Percentiles rank a stretch among this genome's conserved stretches.
Conservation (phyloP, 2,329 filamentous ascomycete genomes). For the Colletotrichum camelliae region DNA sequence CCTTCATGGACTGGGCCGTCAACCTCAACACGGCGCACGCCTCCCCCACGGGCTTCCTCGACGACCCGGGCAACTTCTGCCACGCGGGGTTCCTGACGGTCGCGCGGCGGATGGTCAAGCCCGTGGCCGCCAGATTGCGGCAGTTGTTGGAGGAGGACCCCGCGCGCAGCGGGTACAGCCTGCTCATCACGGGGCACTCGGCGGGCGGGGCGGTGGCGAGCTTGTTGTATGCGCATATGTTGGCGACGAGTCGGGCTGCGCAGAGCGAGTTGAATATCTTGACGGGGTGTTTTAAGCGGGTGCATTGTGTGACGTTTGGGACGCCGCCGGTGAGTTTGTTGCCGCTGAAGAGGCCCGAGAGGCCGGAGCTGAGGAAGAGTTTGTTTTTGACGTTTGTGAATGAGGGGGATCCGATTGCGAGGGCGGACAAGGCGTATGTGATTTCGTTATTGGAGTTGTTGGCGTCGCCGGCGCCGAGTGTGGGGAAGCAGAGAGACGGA, state of each 20-base stretch:
- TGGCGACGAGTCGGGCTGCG: conserved; percentile 55
- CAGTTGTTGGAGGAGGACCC: conserved; percentile 77
- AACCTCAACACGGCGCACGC: conserved; percentile 76
- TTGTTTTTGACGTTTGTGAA: conserved; percentile 84
- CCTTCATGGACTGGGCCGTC: conserved; percentile 85
- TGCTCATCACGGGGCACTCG: conserved; percentile 86
- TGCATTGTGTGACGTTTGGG: conserved; percentile 89
- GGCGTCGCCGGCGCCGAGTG: conserved; percentile 59
- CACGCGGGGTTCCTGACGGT: conserved; percentile 82
- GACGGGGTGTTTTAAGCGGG: conserved; percentile 73
- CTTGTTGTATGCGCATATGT: conserved; percentile 83
- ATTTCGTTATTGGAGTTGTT: conserved; percentile 75
- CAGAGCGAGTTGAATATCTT: conserved; percentile 73
- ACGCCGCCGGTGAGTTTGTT: conserved; percentile 77
- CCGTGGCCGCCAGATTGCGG: conserved; percentile 74
- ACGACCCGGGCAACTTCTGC: conserved; percentile 78
- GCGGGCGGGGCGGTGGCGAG: conserved; percentile 85
- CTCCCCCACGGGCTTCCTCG: conserved; percentile 72
- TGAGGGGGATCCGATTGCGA: conserved; percentile 81
- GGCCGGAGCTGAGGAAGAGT: conserved; percentile 61
- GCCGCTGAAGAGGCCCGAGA: conserved; percentile 66
- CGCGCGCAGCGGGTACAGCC: conserved; percentile 65
- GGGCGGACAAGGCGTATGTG: conserved; percentile 80
- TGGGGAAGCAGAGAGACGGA: not conserved
- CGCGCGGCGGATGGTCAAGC: conserved; percentile 75